Evolutionary conservation across 352 stramenopile genomes (phyloP), one percentile per base, ranked within the genome.

Genomic region (Globisporangium paroecandrum): DNA sequence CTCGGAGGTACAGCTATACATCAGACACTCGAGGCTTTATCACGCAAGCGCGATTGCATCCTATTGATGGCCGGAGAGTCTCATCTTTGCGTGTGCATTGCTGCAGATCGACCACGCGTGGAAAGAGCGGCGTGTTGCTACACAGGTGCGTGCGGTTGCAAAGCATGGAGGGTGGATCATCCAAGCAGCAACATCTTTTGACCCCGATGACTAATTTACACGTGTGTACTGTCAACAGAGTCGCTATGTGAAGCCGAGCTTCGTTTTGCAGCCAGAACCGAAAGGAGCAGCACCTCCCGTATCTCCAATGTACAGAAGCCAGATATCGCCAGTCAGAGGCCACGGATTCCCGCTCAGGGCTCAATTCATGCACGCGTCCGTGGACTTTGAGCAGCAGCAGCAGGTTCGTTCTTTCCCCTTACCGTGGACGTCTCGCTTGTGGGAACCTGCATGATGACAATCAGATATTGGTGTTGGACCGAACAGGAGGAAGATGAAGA

Each of bases 231-330:
- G 20, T 7, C 12, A 24, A 2, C 24, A 73, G 68, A 58, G 34
- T n/a, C 53, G 27, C 25, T 83, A 83, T n/a, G 58, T 69, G 20
- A 84, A 78, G 34, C 76, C 77, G 13, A 73, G 62, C 32, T 86
- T 84, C 47, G 12, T 81, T 27, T n/a, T 72, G 12, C 70, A 72
- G 54, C 56, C 69, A 25, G 73, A 77, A 6, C 18, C 43, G 59
- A 61, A 65, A 25, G 6, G 13, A n/a, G 18, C 32, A 47, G 36
- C 41, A n/a, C 20, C 66, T 54, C 32, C 51, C 9, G 53, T 12
- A 0, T 62, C 65, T 12, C 60, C 58, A 51, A 12, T 62, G 5
- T 25, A 57, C 3, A 34, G 7, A 20, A 25, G 29, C 7, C 43
- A 58, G 29, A 18, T n/a, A 20, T 65, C 46, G 13, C 46, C 60